A percentile compares a stretch with the other conserved stretches of the same genome.
Evolutionary conservation across 495 filamentous ascomycete species (phyloP).

Genomic region (Penicillium longicatenatum): DNA sequence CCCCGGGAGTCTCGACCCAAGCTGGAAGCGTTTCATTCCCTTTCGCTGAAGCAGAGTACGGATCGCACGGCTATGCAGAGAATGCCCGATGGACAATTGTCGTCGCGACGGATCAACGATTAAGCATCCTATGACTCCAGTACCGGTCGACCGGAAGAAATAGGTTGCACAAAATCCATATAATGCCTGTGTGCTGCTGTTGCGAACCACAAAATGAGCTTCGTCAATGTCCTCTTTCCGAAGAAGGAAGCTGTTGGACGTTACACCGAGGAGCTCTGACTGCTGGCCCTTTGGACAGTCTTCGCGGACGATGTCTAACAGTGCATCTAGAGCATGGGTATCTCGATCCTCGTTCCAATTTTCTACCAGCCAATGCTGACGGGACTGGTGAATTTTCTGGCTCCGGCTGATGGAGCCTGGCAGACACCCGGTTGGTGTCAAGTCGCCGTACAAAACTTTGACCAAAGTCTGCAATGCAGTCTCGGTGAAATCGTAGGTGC

Average conservation of each 20-base stretch:
- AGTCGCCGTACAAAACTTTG: slow-evolving; percentile 76
- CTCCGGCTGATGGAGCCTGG: slow-evolving; percentile 82
- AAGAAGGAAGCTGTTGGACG: slow-evolving; percentile 73
- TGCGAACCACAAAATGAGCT: slow-evolving; percentile 86
- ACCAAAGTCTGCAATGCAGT: slow-evolving; percentile 82
- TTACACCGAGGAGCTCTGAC: slow-evolving; percentile 64
- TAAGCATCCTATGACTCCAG: slow-evolving; percentile 77
- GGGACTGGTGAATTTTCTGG: slow-evolving; percentile 75
- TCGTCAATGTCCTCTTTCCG: slow-evolving; percentile 68
- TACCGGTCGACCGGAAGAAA: slow-evolving; percentile 65
- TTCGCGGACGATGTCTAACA: slow-evolving; percentile 64
- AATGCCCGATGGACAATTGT: slow-evolving; percentile 83
- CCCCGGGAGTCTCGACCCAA: slow-evolving; percentile 75
- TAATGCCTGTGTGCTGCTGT: slow-evolving; percentile 81
- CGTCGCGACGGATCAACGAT: slow-evolving; percentile 82
- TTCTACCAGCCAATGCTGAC: slow-evolving; percentile 90
- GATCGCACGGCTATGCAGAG: slow-evolving; percentile 79
- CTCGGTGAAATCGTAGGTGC: slow-evolving; percentile 93
- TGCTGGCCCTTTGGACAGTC: slow-evolving; percentile 56
- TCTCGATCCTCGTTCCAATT: slow-evolving; percentile 79
- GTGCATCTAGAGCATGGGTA: slow-evolving; percentile 63
- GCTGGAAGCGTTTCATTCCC: slow-evolving; percentile 72
- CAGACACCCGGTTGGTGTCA: slow-evolving; percentile 68
- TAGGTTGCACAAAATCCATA: slow-evolving; percentile 92
- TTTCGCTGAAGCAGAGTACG: slow-evolving; percentile 67